Evolutionary conservation across 2,329 filamentous ascomycete species (phyloP), one percentile per base, ranked within the genome.

Genomic region (Sarocladium brachiariae): DNA sequence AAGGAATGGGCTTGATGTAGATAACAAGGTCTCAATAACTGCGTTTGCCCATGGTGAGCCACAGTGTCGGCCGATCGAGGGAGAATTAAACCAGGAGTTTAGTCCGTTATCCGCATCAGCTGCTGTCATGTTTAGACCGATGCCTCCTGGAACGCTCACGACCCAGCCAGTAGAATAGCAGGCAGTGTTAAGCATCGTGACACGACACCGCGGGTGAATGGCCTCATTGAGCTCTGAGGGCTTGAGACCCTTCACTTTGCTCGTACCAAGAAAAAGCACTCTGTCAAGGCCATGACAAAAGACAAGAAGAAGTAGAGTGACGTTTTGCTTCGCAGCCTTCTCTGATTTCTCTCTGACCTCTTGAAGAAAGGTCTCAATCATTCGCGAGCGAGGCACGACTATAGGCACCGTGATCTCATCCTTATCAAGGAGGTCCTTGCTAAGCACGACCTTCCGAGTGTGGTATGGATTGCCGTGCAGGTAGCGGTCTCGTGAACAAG

Each of bases 241-340:
- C 35, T n/a, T 38, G 35, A 38, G 35, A 38, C 35, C 35, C 35
- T 38, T 38, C 19, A n/a, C n/a, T n/a, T n/a, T n/a, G n/a, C n/a
- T n/a, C n/a, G n/a, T n/a, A n/a, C n/a, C n/a, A n/a, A n/a, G n/a
- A n/a, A n/a, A n/a, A n/a, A n/a, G n/a, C n/a, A n/a, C n/a, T n/a
- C n/a, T n/a, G n/a, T n/a, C n/a, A n/a, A n/a, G n/a, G n/a, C n/a
- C n/a, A n/a, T n/a, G n/a, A n/a, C n/a, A n/a, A n/a, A n/a, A n/a
- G n/a, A n/a, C n/a, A n/a, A n/a, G n/a, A n/a, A n/a, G n/a, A n/a
- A n/a, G n/a, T n/a, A n/a, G n/a, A n/a, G n/a, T n/a, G n/a, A n/a
- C n/a, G n/a, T n/a, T n/a, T n/a, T n/a, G n/a, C n/a, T n/a, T n/a
- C n/a, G n/a, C n/a, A n/a, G n/a, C n/a, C n/a, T n/a, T n/a, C n/a